Conservation (phyloP, 495 filamentous ascomycete species). For the Hypoxylon fragiforme region DNA sequence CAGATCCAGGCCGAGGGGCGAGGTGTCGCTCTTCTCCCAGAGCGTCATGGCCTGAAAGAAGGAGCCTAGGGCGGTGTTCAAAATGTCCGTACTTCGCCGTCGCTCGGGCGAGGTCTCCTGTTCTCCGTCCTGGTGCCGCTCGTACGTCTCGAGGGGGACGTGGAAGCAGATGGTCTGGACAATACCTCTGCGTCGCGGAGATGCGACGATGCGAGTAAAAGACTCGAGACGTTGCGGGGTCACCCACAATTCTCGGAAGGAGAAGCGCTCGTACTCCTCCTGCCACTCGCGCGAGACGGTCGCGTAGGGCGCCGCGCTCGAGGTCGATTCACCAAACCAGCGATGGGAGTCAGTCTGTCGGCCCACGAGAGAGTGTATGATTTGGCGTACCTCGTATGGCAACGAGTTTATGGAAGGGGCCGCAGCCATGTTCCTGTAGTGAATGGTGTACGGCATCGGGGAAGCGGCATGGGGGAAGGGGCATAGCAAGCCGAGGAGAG, state of each 20-base stretch:
- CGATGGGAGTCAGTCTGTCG: constrained; percentile 18
- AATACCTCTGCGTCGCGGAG: constrained; percentile 20
- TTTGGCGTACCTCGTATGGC: constrained; percentile 32
- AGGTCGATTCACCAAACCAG: neutral
- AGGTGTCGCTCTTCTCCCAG: constrained; percentile 23
- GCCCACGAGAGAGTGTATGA: constrained; percentile 22
- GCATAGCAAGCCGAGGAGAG: neutral
- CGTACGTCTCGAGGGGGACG: constrained; percentile 25
- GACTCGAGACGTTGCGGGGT: constrained; percentile 22
- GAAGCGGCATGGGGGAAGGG: neutral
- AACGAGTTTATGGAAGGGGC: constrained; percentile 26
- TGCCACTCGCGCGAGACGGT: constrained; percentile 28
- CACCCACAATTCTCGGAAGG: constrained; percentile 21
- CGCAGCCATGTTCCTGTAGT: constrained; percentile 12
- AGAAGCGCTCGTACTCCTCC: constrained; percentile 22
- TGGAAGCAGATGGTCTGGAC: constrained; percentile 28
- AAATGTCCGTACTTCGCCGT: constrained; percentile 21
- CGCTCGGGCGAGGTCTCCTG: constrained; percentile 21
- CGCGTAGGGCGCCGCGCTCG: constrained; percentile 16
- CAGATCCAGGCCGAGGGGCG: constrained; percentile 21
- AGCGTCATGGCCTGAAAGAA: constrained; percentile 21
- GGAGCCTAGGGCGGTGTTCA: constrained; percentile 10
- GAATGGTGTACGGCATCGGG: too few relatives aligned
- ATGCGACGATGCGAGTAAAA: constrained; percentile 16
- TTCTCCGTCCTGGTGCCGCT: constrained; percentile 10